Base-by-base conservation (phyloP, 2,329 filamentous ascomycete genomes). In the Dryadomyces quercus-mongolicae region DNA sequence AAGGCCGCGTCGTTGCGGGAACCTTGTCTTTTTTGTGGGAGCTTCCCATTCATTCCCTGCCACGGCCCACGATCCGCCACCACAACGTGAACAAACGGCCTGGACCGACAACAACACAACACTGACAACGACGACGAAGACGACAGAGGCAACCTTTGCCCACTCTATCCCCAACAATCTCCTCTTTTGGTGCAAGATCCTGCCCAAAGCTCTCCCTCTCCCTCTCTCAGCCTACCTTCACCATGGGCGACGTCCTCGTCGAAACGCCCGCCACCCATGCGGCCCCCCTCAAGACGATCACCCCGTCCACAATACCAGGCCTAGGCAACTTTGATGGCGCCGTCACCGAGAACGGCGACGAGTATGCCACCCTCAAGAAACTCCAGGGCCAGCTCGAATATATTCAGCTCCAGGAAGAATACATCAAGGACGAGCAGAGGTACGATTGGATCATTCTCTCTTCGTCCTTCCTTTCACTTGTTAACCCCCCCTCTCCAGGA, bases 401-500 rank as follows among this genome's bases (percentile, higher is more conserved):
- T 71, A 95, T 97, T 68, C 89, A 96, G 72, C 80, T 98, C 63
- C 93, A 98, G 74, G 93, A 98, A 73, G 93, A 98, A 70, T 98
- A 98, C 72, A 98, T 98, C 82, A 98, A 98, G 76, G 93, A 98
- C 82, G 93, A 98, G 77, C 93, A 98, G 75, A 85, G 88, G 86
- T 87, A 71, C 38, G 2, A 2, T 43, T 42, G 25, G 22, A 18
- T 22, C 34, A 3, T 21, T 10, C 20, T 15, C 47, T 49, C 47
- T 47, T 44, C 16, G 5, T n/a, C 40, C 40, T 44, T n/a, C 16
- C 42, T 3, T 18, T 21, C 45, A 25, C 45, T 47, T 21, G 21
- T 8, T 31, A 31, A 31, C 13, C 2, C 10, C 40, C 40, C 12
- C 40, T n/a, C 42, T 5, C 42, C 42, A 44, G 42, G 75, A 96